These are phyloP conservation scores for Dillenia suffruticosa DNA, from an alignment of 164 flowering plant genomes.

Conservation along the genomic window DNA sequence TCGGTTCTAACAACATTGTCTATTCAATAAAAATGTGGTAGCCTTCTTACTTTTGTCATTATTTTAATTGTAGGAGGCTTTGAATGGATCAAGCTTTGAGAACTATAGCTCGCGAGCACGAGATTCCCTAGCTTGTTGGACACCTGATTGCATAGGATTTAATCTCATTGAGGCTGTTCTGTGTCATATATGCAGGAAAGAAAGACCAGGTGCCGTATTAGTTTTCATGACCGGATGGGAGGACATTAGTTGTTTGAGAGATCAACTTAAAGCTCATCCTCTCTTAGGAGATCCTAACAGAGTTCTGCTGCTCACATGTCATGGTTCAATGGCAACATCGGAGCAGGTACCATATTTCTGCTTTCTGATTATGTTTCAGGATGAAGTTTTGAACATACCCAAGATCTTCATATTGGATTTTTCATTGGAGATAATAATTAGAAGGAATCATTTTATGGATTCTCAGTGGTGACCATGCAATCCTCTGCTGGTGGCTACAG, in stretches of 20 bases:
- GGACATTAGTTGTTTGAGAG: slow-evolving; percentile 90
- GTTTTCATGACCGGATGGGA: slow-evolving; percentile 99
- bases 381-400: too few species aligned
- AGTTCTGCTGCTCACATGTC: slow-evolving; percentile 85
- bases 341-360: slow-evolving; percentile 59
- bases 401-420: too few species aligned
- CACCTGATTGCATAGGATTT: slow-evolving; percentile 92
- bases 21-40: too few species aligned
- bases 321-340: slow-evolving; percentile 99
- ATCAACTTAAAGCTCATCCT: slow-evolving; percentile 95
- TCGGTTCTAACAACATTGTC: too few species aligned
- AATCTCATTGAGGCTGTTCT: slow-evolving; percentile 96
- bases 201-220: slow-evolving; percentile 89
- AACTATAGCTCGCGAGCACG: slow-evolving; percentile 76
- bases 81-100: slow-evolving; percentile 76
- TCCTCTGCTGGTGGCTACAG: too few species aligned
- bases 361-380: too few species aligned
- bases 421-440: too few species aligned
- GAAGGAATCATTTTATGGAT: too few species aligned
- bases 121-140: slow-evolving; percentile 89
- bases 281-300: slow-evolving; percentile 97
- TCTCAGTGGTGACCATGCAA: too few species aligned
- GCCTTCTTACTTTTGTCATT: background rate
- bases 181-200: slow-evolving; percentile 96
- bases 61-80: slow-evolving; percentile 64